Evolutionary conservation across 495 filamentous ascomycete genomes (phyloP).

Genomic region (Hypoxylon cercidicola): DNA sequence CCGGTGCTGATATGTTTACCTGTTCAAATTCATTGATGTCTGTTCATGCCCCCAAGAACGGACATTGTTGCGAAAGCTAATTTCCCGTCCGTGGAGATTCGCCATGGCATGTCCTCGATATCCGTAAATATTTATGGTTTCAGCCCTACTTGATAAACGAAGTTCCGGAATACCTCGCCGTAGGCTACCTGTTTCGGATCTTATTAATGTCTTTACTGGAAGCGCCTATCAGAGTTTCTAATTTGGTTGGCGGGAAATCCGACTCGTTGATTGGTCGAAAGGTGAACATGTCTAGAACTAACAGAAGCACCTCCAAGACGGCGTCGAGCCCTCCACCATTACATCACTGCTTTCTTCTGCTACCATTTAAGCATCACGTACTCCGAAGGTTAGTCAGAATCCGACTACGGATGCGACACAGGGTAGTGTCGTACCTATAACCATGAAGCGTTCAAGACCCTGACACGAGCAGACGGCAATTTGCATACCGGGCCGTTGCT

Average conservation of each 20-base stretch:
- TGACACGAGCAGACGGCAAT: constrained; percentile 16
- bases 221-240: background rate
- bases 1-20: no score
- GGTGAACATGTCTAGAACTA: background rate
- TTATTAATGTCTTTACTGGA: background rate
- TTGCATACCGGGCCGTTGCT: constrained; percentile 15
- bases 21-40: no score
- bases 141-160: background rate
- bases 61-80: background rate
- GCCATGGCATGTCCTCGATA: background rate
- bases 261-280: background rate
- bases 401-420: background rate
- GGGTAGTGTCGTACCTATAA: background rate
- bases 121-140: background rate
- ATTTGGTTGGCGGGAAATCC: background rate
- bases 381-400: background rate
- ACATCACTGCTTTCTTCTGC: background rate
- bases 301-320: background rate
- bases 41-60: background rate
- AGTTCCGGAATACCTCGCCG: background rate
- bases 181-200: background rate
- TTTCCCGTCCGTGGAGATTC: background rate
- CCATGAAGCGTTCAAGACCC: constrained; percentile 2
- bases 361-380: background rate
- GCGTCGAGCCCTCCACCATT: background rate